Conservation (phyloP, 768 basidiomycete genomes). For the Psilocybe sp. region DNA sequence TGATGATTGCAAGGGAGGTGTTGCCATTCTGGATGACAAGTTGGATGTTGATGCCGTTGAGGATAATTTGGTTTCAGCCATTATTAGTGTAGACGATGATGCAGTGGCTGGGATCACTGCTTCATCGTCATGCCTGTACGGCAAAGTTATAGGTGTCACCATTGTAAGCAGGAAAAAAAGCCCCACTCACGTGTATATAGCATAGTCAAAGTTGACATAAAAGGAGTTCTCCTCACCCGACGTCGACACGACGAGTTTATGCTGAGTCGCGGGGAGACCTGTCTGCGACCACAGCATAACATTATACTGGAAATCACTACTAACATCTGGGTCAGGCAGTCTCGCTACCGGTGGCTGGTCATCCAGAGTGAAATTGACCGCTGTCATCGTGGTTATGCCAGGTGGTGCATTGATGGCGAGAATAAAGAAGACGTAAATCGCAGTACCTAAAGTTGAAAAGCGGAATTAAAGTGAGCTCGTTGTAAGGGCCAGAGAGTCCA, state of each 20-base stretch:
- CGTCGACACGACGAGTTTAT: conserved; percentile 28
- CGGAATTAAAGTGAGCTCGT: not conserved
- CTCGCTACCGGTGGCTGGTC: conserved; percentile 16
- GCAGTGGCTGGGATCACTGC: not conserved
- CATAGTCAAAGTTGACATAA: conserved; percentile 39
- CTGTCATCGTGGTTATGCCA: conserved; percentile 23
- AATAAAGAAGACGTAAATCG: conserved; percentile 38
- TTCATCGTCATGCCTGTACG: not conserved
- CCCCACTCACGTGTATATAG: conserved; percentile 35
- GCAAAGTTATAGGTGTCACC: not conserved
- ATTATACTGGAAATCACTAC: conserved; percentile 25
- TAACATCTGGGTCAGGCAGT: conserved; percentile 23
- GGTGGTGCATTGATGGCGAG: conserved; percentile 29
- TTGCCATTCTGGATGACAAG: not conserved
- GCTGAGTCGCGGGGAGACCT: conserved; percentile 24
- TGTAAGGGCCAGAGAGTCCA: too few relatives aligned
- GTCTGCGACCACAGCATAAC: conserved; percentile 24
- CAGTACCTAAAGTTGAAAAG: conserved; percentile 27
- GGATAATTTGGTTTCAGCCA: not conserved
- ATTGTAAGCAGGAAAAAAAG: not conserved
- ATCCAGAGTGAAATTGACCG: conserved; percentile 32
- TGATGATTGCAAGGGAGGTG: not conserved
- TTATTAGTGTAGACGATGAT: not conserved
- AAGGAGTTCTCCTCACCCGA: conserved; percentile 26
- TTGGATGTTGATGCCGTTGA: not conserved